Conservation (phyloP, 208 protist genomes). For the Herpetomonas muscarum region DNA sequence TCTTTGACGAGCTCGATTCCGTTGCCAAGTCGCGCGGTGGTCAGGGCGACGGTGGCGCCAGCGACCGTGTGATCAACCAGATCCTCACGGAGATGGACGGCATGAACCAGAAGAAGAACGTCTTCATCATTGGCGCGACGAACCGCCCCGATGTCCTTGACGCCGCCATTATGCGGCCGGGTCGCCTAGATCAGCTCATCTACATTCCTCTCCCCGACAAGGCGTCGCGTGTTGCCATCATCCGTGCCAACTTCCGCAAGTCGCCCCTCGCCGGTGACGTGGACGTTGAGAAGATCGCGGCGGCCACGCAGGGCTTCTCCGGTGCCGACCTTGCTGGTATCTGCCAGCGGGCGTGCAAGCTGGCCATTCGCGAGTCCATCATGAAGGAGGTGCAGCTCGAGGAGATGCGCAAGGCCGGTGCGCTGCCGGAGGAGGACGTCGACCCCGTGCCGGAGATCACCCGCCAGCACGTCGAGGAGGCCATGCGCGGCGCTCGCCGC, state of each 20-base stretch:
- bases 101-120: constrained; percentile 99
- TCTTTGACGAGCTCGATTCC: constrained; percentile 99
- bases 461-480: constrained; percentile 87
- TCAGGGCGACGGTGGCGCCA: constrained; percentile 97
- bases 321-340: constrained; percentile 98
- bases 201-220: constrained; percentile 99
- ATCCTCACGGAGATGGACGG: constrained; percentile 99
- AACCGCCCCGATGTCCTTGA: constrained; percentile 99
- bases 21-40: constrained; percentile 97
- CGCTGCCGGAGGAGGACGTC: constrained; percentile 63
- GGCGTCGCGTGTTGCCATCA: constrained; percentile 94
- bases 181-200: constrained; percentile 95
- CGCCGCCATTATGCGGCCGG: constrained; percentile 98
- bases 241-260: constrained; percentile 98
- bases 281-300: constrained; percentile 95
- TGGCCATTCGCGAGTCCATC: constrained; percentile 92
- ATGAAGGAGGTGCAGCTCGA: constrained; percentile 83
- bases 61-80: constrained; percentile 99
- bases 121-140: constrained; percentile 99
- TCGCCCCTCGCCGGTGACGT: constrained; percentile 96
- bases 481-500: constrained; percentile 84
- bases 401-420: constrained; percentile 48
- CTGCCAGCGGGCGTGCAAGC: constrained; percentile 89
- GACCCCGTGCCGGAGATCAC: constrained; percentile 91
- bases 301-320: constrained; percentile 97